Evolutionary conservation across 2,329 filamentous ascomycete genomes (phyloP).

Genomic region (Colletotrichum sojae): DNA sequence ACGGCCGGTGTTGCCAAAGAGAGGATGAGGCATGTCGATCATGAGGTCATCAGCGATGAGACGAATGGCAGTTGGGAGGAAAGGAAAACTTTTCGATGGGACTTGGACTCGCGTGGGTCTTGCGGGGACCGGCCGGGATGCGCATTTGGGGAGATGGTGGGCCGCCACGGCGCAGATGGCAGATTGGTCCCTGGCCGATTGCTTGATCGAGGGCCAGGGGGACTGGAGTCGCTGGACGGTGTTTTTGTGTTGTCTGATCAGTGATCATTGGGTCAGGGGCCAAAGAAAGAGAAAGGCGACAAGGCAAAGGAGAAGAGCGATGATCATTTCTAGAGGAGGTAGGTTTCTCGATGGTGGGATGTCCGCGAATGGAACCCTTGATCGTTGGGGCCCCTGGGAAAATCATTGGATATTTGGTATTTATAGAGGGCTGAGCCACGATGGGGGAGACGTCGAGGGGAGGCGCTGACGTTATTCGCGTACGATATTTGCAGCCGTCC

Average conservation of each 20-base stretch:
- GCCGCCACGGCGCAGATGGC: neutral
- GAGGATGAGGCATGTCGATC: conserved; percentile 30
- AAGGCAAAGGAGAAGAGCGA: conserved; percentile 5
- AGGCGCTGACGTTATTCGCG: conserved; percentile 36
- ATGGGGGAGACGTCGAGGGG: conserved; percentile 10
- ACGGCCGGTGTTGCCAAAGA: conserved; percentile 33
- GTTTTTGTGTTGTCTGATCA: no score
- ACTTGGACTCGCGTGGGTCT: conserved; percentile 33
- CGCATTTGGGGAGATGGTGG: neutral
- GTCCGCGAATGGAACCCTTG: conserved; percentile 33
- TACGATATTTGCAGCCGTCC: conserved; percentile 23
- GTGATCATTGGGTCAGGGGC: neutral
- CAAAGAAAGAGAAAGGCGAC: conserved; percentile 7
- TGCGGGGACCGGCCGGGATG: conserved; percentile 25
- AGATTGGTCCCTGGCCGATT: conserved; percentile 27
- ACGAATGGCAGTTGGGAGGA: conserved; percentile 21
- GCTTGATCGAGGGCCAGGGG: conserved; percentile 18
- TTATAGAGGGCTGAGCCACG: conserved; percentile 41
- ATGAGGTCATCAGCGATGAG: conserved; percentile 40
- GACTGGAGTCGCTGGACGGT: conserved; percentile 1
- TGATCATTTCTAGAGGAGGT: conserved; percentile 38
- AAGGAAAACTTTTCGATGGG: conserved; percentile 33
- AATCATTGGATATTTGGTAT: conserved; percentile 38
- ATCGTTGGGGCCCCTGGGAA: conserved; percentile 36
- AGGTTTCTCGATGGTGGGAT: conserved; percentile 35